Evolutionary conservation across 208 protist genomes (phyloP), one percentile per base, ranked within the genome.

Genomic region (Vickermania spadyakhi): DNA sequence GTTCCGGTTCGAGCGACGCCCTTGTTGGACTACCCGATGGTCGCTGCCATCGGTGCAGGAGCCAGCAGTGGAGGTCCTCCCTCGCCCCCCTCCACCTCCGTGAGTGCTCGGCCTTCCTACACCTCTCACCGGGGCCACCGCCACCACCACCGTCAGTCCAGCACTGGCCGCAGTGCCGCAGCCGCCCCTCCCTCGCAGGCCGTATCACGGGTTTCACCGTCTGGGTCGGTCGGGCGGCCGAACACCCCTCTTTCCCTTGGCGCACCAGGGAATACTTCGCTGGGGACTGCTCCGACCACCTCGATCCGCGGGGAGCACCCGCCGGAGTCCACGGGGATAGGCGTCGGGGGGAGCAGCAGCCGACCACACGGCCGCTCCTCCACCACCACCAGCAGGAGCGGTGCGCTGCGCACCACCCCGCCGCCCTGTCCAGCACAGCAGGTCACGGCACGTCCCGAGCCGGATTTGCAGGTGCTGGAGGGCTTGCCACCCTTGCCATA

Each of bases 401-500:
- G 52, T 28, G 52, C 52, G 14, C 21, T 59, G 55, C 11, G 7
- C 26, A n/a, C 4, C 27, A 18, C 22, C 28, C 55, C 7, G n/a
- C 13, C 52, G 27, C 14, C 18, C 22, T 58, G 54, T 7, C 11
- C 22, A 58, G 42, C 54, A 58, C 18, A 18, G 26, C 54, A 18
- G 54, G 28, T 21, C 13, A 56, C 57, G 61, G 41, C 42, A 4
- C 53, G 57, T 30, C 52, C 41, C 31, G 61, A 53, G 21, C 31
- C 21, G 59, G 22, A 50, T 28, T 56, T 56, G 29, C 41, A 56
- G 13, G 49, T 50, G 28, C 36, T 68, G 41, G 56, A 57, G n/a
- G 55, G 53, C 26, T 18, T 3, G 18, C 7, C 53, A 28, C 58
- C 64, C 7, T 45, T 45, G 27, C 61, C 64, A 7, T 69, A 80